Percentiles rank a stretch among this genome's conserved stretches.
Evolutionary conservation across 305 asterid species (phyloP).

Genomic region (Rubia peregrina): DNA sequence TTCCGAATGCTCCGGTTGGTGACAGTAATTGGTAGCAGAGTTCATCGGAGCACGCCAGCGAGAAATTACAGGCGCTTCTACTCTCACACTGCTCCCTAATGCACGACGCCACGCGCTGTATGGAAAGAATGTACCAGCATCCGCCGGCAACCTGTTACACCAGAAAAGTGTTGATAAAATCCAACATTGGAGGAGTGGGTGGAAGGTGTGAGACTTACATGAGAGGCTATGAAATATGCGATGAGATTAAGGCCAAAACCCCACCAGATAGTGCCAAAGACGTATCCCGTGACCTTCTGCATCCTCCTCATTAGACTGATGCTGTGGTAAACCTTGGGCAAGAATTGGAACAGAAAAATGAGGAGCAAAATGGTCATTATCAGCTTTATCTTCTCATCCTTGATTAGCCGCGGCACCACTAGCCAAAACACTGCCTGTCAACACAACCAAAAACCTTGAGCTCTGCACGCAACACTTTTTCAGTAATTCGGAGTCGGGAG

Average conservation of each 20-base stretch:
- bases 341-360: conserved; percentile 67
- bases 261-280: conserved; percentile 94
- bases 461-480: background rate
- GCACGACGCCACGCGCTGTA: conserved; percentile 78
- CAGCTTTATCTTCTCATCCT: conserved; percentile 44
- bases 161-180: background rate
- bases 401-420: conserved; percentile 60
- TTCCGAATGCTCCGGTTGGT: conserved; percentile 38
- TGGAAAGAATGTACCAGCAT: conserved; percentile 87
- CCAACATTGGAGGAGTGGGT: too few species aligned
- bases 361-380: conserved; percentile 55
- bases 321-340: conserved; percentile 77
- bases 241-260: conserved; percentile 84
- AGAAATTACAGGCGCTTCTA: conserved; percentile 39
- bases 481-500: background rate
- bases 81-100: conserved; percentile 52
- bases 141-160: conserved; percentile 81
- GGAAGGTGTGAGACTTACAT: conserved; percentile 37
- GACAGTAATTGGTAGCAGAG: conserved; percentile 62
- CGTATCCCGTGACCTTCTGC: conserved; percentile 73
- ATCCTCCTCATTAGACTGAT: conserved; percentile 58
- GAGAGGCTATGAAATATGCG: conserved; percentile 84
- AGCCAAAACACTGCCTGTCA: conserved; percentile 64
- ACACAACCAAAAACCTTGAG: background rate
- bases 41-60: conserved; percentile 70